These are phyloP conservation scores for Bisporella sp. DNA, from an alignment of 2,329 filamentous ascomycete genomes.

Conservation along the genomic window DNA sequence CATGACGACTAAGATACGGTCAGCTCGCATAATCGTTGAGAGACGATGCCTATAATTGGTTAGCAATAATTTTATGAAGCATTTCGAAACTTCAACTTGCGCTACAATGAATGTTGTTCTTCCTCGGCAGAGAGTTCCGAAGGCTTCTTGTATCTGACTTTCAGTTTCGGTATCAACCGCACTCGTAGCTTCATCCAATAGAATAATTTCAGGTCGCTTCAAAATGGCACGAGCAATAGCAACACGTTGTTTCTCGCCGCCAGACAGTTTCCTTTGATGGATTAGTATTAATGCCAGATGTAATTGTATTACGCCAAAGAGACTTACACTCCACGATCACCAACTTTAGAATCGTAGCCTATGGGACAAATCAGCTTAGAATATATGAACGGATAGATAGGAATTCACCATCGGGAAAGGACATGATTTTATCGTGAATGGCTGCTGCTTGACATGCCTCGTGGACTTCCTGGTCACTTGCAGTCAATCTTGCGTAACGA, in stretches of 20 bases:
- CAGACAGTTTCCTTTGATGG: conserved; percentile 74
- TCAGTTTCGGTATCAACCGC: conserved; percentile 93
- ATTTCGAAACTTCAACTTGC: conserved; percentile 12
- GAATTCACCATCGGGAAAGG: conserved; percentile 50
- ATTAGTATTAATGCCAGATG: not conserved
- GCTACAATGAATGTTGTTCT: conserved; percentile 40
- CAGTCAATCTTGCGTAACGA: conserved; percentile 23
- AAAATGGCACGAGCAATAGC: conserved; percentile 87
- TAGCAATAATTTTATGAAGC: conserved; percentile 1
- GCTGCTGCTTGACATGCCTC: conserved; percentile 50
- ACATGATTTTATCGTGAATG: conserved; percentile 50
- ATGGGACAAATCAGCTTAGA: not conserved
- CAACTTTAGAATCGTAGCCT: conserved; percentile 40
- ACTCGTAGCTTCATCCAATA: conserved; percentile 92
- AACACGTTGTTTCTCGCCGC: conserved; percentile 80
- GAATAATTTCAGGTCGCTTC: conserved; percentile 84
- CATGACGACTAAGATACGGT: conserved; percentile 46
- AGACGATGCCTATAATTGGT: conserved; percentile 33
- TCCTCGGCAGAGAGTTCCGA: conserved; percentile 38
- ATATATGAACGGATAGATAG: not conserved
- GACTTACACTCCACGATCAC: conserved; percentile 43
- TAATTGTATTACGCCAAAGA: conserved; percentile 28
- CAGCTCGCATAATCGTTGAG: conserved; percentile 46
- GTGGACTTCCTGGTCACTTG: conserved; percentile 23
- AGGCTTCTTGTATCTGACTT: conserved; percentile 70